Conservation (phyloP, 495 filamentous ascomycete genomes). For the Lentithecium fluviatile region DNA sequence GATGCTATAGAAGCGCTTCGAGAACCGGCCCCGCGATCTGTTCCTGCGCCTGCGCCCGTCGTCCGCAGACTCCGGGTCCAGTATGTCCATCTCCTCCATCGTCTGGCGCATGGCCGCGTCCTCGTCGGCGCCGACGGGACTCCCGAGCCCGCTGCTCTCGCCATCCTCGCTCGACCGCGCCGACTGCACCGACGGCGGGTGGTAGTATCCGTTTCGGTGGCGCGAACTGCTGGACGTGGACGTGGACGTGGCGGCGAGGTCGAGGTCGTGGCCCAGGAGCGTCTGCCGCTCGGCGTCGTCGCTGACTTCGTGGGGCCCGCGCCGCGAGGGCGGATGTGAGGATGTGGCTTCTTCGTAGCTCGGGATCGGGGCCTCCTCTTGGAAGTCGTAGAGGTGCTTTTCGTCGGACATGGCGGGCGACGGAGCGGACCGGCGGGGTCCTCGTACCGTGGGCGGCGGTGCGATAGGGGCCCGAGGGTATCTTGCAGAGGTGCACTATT, state of each 20-base stretch:
- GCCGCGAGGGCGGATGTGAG: conserved; percentile 60
- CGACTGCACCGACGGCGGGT: conserved; percentile 73
- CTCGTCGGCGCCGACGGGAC: conserved; percentile 32
- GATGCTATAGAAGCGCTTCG: conserved; percentile 56
- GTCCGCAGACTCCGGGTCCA: conserved; percentile 61
- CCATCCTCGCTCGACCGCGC: conserved; percentile 60
- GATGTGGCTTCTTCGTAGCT: conserved; percentile 88
- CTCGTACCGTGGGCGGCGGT: neutral
- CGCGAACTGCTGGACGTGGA: conserved; percentile 8
- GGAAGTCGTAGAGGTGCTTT: conserved; percentile 46
- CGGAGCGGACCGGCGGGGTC: neutral
- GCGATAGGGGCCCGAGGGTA: conserved; percentile 9
- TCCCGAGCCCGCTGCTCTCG: conserved; percentile 36
- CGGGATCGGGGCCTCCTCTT: conserved; percentile 78
- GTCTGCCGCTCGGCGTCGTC: conserved; percentile 64
- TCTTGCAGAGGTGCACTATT: neutral
- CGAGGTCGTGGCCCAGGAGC: conserved; percentile 47
- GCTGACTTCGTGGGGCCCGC: conserved; percentile 53
- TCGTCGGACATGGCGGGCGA: conserved; percentile 31
- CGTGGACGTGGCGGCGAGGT: too few relatives aligned
- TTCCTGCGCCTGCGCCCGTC: conserved; percentile 41
- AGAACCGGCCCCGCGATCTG: conserved; percentile 45
- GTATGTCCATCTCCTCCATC: conserved; percentile 86
- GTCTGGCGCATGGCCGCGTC: conserved; percentile 68
- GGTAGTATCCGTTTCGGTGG: conserved; percentile 63